These are phyloP conservation scores for Komagataea norvegica DNA, from an alignment of 1,139 yeast genomes.

Conservation along the genomic window DNA sequence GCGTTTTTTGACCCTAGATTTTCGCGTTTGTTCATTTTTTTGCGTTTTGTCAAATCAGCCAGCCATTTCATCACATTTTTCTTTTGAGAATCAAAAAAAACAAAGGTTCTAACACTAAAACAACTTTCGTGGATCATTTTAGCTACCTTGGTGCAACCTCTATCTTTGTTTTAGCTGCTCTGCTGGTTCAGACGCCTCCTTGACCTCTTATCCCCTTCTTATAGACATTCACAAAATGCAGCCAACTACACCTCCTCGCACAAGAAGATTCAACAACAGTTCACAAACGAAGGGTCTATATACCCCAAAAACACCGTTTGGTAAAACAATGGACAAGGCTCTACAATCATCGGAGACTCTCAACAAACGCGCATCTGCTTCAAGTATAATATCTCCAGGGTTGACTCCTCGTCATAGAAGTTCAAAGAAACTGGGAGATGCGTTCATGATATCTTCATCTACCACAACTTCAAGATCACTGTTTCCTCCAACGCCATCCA, in stretches of 20 bases:
- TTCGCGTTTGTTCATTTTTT: too few relatives aligned
- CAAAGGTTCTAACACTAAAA: too few relatives aligned
- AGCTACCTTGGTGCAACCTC: too few relatives aligned
- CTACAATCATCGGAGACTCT: slow-evolving; percentile 8
- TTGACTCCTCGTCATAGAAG: slow-evolving; percentile 21
- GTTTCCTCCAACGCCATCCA: slow-evolving; percentile 27
- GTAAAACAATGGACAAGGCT: slow-evolving; percentile 9
- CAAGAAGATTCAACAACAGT: slow-evolving; percentile 7
- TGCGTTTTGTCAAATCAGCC: too few relatives aligned
- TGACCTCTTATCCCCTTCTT: neutral
- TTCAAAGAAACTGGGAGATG: slow-evolving; percentile 16
- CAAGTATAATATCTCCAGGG: slow-evolving; percentile 17
- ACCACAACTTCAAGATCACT: slow-evolving; percentile 17
- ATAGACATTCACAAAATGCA: slow-evolving; percentile 12
- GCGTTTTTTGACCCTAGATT: too few relatives aligned
- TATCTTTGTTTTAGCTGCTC: too few relatives aligned
- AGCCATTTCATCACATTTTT: too few relatives aligned
- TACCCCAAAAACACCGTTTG: slow-evolving; percentile 24
- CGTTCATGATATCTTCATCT: slow-evolving; percentile 12
- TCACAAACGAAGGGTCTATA: slow-evolving; percentile 8
- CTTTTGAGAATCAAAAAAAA: too few relatives aligned
- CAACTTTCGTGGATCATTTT: too few relatives aligned
- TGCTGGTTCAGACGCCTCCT: slow-evolving; percentile 4
- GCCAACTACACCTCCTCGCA: slow-evolving; percentile 22
- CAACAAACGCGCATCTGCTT: slow-evolving; percentile 10